These are phyloP conservation scores for Botrytis aclada DNA, from an alignment of 2,329 filamentous ascomycete genomes.

Conservation along the genomic window DNA sequence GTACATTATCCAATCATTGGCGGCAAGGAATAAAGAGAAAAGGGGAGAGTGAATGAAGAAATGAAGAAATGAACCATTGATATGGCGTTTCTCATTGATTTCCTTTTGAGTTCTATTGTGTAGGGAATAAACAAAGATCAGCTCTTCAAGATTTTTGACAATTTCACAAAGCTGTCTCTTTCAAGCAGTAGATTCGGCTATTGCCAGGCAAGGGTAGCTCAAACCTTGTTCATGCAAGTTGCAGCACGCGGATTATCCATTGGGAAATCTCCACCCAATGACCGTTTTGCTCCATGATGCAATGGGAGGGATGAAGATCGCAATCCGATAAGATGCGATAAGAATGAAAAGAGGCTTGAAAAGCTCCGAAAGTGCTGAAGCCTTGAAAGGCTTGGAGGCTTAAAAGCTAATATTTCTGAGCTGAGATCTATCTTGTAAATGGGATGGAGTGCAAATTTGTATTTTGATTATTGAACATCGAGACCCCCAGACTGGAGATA, in stretches of 20 bases:
- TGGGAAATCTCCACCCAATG: background rate
- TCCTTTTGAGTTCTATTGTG: background rate
- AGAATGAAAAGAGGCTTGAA: background rate
- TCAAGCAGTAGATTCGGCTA: background rate
- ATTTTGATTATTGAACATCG: background rate
- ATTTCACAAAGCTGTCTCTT: background rate
- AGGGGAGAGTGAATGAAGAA: background rate
- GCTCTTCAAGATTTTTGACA: background rate
- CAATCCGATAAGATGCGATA: constrained; percentile 14
- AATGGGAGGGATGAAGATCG: constrained; percentile 11
- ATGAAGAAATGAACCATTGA: background rate
- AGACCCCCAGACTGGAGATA: background rate
- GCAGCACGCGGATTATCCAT: background rate
- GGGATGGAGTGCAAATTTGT: background rate
- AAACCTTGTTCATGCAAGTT: background rate
- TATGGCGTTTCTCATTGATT: background rate
- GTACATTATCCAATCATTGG: background rate
- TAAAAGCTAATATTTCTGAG: background rate
- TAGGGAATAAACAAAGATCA: background rate
- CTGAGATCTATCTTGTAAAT: background rate
- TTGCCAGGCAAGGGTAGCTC: background rate
- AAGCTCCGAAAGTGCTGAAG: background rate
- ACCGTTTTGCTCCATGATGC: constrained; percentile 9
- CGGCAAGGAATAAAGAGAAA: background rate
- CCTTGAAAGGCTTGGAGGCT: background rate